Percentiles rank a stretch among this genome's conserved stretches.
Conservation (phyloP, 768 basidiomycete species). For the Lentinus tigrinus region DNA sequence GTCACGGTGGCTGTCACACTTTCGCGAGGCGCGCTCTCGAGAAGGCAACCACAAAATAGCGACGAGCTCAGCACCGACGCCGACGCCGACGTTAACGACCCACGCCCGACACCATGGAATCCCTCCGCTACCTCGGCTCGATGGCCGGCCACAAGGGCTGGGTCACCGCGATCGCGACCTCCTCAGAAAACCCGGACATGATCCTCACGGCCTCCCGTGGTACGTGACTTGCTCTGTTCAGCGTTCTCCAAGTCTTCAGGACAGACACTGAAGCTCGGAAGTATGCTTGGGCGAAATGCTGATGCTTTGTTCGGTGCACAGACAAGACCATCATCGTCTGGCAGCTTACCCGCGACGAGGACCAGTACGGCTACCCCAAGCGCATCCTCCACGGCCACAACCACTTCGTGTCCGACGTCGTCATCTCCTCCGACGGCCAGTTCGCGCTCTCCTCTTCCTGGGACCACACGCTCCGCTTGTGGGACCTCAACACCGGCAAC, state of each 20-base stretch:
- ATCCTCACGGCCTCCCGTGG: conserved; percentile 98
- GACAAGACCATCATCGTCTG: conserved; percentile 99
- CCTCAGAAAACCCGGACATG: conserved; percentile 98
- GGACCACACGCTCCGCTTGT: conserved; percentile 99
- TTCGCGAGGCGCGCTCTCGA: conserved; percentile 23
- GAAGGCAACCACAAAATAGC: conserved; percentile 20
- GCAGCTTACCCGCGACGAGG: conserved; percentile 93
- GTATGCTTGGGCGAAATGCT: background rate
- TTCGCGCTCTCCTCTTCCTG: conserved; percentile 99
- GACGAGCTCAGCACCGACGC: conserved; percentile 32
- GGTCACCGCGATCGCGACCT: conserved; percentile 98
- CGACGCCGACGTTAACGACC: conserved; percentile 25
- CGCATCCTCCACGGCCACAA: conserved; percentile 98
- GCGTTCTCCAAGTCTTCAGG: background rate
- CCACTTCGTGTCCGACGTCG: conserved; percentile 98
- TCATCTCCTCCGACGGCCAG: conserved; percentile 98
- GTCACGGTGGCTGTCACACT: conserved; percentile 68
- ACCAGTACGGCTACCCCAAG: conserved; percentile 94
- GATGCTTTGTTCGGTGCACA: conserved; percentile 33
- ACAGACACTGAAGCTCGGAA: background rate
- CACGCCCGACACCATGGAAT: conserved; percentile 45
- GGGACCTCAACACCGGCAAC: conserved; percentile 97
- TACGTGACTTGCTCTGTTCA: conserved; percentile 37
- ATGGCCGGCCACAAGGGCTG: conserved; percentile 93
- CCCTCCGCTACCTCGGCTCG: conserved; percentile 88